Evolutionary conservation across 139 green algal species (phyloP).

Genomic region (Pleodorina starrii): DNA sequence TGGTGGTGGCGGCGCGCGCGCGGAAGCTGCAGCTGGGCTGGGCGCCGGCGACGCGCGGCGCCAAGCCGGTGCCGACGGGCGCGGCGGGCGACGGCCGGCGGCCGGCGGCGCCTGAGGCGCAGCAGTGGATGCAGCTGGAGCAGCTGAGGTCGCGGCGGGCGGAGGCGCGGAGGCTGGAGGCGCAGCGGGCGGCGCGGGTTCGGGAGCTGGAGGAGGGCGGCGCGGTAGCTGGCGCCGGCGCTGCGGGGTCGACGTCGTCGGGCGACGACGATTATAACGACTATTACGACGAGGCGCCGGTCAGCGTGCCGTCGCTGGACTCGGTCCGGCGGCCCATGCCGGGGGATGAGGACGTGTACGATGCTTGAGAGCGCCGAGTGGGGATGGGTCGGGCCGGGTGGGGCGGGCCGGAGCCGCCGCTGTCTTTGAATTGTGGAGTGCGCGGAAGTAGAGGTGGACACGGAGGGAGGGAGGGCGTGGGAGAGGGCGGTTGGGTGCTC

Average conservation of each 20-base stretch:
- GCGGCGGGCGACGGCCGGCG: conserved; percentile 11
- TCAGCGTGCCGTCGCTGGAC: conserved; percentile 9
- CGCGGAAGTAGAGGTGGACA: too few species aligned
- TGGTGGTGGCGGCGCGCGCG: conserved; percentile 13
- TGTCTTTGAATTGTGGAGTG: too few species aligned
- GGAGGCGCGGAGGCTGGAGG: conserved; percentile 5
- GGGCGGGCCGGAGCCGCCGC: too few species aligned
- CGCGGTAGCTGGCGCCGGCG: neutral
- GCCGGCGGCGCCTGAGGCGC: neutral
- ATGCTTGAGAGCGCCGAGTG: neutral
- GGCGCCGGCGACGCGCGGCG: neutral
- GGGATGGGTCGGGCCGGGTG: too few species aligned
- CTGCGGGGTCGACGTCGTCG: neutral
- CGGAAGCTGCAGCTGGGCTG: conserved; percentile 35
- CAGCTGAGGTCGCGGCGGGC: neutral
- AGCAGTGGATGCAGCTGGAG: conserved; percentile 41
- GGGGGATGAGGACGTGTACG: neutral
- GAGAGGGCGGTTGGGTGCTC: too few species aligned
- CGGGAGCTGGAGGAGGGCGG: neutral
- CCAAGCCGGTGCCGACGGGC: conserved; percentile 18
- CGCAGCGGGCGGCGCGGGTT: neutral
- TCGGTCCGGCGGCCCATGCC: neutral
- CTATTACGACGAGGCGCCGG: neutral
- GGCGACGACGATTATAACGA: neutral
- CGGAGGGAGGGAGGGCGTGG: too few species aligned